These are phyloP conservation scores for Hemileia vastatrix DNA, from an alignment of 1,284 basidiomycete species.

Conservation along the genomic window DNA sequence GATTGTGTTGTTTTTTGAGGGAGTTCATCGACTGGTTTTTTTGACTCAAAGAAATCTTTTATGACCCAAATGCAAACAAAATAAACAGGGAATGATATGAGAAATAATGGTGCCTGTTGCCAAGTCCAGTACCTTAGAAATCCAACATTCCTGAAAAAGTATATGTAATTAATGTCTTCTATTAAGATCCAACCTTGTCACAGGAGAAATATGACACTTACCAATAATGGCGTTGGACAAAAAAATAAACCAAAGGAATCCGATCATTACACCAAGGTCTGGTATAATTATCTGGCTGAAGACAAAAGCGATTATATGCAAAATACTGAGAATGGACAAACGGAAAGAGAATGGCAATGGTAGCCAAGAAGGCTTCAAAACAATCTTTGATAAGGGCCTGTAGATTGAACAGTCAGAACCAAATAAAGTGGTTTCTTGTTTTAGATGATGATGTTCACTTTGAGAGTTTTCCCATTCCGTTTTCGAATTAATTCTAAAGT, in stretches of 20 bases:
- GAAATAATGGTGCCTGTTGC: constrained; percentile 2
- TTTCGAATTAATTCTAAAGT: too few species aligned
- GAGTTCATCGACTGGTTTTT: neutral
- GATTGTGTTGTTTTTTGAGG: neutral
- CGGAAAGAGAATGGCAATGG: neutral
- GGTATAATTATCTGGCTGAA: too few species aligned
- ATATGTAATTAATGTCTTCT: neutral
- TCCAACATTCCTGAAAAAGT: constrained; percentile 3
- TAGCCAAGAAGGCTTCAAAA: neutral
- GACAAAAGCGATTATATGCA: constrained; percentile 6
- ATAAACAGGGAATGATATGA: constrained; percentile 10
- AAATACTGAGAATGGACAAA: constrained; percentile 7
- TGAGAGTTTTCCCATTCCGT: neutral
- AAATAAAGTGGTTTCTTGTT: neutral
- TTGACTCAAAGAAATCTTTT: neutral
- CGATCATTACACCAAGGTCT: constrained; percentile 12
- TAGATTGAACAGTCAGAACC: neutral
- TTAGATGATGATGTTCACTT: neutral
- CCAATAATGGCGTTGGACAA: constrained; percentile 20
- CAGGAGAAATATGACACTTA: neutral
- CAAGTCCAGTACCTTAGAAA: constrained; percentile 14
- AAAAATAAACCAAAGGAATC: constrained; percentile 9
- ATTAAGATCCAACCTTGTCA: neutral
- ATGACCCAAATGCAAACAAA: constrained; percentile 1
- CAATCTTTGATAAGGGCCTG: neutral